Base-by-base conservation (phyloP, 306 rosid genomes). In the Mimosa bimucronata region DNA sequence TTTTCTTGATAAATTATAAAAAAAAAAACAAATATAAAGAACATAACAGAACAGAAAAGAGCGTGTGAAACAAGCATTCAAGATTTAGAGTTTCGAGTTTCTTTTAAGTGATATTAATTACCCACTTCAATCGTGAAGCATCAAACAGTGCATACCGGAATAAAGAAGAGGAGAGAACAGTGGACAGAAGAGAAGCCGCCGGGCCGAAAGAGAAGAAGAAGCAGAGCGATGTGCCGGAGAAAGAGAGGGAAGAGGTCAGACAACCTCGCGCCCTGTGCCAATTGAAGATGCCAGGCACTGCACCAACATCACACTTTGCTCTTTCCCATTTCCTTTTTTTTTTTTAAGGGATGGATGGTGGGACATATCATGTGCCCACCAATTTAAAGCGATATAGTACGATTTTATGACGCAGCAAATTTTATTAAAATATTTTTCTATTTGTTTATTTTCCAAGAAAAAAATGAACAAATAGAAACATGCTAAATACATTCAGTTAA, bases 371-470 rank as follows among this genome's bases (percentile, higher is more conserved):
- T 5, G 5, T 3, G 7, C 6, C 62, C 62, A 9, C 16, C 18
- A 45, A 48, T 4, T 16, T 5, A 44, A 46, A 21, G 62, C 13
- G 9, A 21, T 16, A 5, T 3, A 1, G 14, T 3, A 21, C 18
- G 28, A 66, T 37, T 66, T 66, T 9, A 23, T 41, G 74, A 12
- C 74, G 74, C 34, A 10, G 19, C 55, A 69, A 69, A 69, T 41
- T 5, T 23, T 12, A 41, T 23, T 69, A 6, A 28, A 60, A 60
- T 26, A 28, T 61, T 28, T 23, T 58, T 58, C 13, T 2, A 9
- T 21, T 55, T 55, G 28, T n/a, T n/a, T 18, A n/a, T 19, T 53
- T n/a, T 53, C 7, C 3, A n/a, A 7, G 60, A 2, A 53, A 53
- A n/a, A 18, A 5, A 52, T 18, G n/a, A 48, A 0, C 18, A 41